Base-by-base conservation (phyloP, 2,329 filamentous ascomycete species). In the Apiospora hydei region DNA sequence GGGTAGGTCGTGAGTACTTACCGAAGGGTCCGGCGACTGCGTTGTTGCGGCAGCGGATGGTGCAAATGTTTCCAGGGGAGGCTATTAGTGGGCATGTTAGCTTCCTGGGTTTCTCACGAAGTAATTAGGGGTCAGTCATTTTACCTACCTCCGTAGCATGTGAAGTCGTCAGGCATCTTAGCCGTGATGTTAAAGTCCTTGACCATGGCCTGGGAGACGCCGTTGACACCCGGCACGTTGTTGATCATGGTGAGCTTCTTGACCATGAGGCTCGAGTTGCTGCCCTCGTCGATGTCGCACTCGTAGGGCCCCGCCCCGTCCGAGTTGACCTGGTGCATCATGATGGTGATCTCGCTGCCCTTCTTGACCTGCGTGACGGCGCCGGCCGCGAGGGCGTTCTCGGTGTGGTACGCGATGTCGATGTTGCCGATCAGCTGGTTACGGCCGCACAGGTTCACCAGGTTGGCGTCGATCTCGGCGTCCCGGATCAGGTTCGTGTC, bases 401-500 rank as follows among this genome's bases (percentile, higher is more conserved):
- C 86, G 8, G 70, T 67, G 21, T 84, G 77, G 1, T 84, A 84
- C 0, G 75, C 72, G 1, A 87, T 71, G 51, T 78, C 71, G 3
- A 87, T 77, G 18, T 80, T 76, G 1, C 83, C 82, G 0, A 83
- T 77, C 69, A 88, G 78, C 78, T 91, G 84, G 11, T 90, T 93
- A 73, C 90, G 86, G 66, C 91, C 91, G 78, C 91, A 92, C 71
- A 88, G 84, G 75, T 89, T 89, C 67, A 89, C 88, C 11, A 87
- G 78, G 76, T 88, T 88, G 71, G 83, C 81, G 10, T 75, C 74
- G 75, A 89, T 86, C 82, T 89, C 85, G n/a, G 85, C 86, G 71
- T 90, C 88, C 69, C 86, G 85, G 80, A 92, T 92, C 77, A 91
- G 86, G 70, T 89, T 91, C 11, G 89, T 84, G 72, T 92, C 90